Evolutionary conservation across 176 grass and related monocot species (phyloP).

Genomic region (Phoenix roebelenii): DNA sequence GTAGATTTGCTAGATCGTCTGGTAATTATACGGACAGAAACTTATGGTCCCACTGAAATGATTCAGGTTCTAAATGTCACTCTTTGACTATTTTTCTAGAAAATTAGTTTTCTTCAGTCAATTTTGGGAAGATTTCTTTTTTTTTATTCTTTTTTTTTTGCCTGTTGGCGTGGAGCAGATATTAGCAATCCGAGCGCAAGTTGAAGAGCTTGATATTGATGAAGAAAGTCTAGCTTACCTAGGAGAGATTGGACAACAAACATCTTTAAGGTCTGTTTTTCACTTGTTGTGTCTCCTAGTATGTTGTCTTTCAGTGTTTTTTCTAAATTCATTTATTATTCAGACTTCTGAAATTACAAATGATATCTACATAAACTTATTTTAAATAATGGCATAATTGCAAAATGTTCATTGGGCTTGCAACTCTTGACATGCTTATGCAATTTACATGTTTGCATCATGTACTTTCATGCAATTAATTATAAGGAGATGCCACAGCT

Average conservation of each 20-base stretch:
- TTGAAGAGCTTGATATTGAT: slow-evolving; percentile 89
- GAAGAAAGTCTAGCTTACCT: slow-evolving; percentile 91
- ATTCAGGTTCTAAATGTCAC: slow-evolving; percentile 56
- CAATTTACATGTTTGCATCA: no score
- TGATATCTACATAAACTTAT: no score
- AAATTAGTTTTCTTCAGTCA: no score
- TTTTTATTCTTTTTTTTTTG: slow-evolving; percentile 14
- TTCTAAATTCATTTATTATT: neutral
- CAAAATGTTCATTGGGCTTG: no score
- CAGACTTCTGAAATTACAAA: no score
- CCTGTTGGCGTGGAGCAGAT: slow-evolving; percentile 33
- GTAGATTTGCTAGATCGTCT: slow-evolving; percentile 89
- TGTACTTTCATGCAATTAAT: no score
- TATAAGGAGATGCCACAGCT: no score
- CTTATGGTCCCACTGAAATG: slow-evolving; percentile 83
- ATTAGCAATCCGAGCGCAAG: slow-evolving; percentile 84
- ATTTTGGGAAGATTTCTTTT: slow-evolving; percentile 17
- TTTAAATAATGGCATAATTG: no score
- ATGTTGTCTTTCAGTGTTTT: neutral
- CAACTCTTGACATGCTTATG: no score
- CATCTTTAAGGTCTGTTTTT: slow-evolving; percentile 64
- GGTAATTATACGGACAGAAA: slow-evolving; percentile 88
- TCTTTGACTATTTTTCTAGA: slow-evolving; percentile 16
- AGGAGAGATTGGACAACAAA: slow-evolving; percentile 77
- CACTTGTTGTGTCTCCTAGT: no score